Base-by-base conservation (phyloP, 495 filamentous ascomycete genomes). In the Penicillium arizonense region DNA sequence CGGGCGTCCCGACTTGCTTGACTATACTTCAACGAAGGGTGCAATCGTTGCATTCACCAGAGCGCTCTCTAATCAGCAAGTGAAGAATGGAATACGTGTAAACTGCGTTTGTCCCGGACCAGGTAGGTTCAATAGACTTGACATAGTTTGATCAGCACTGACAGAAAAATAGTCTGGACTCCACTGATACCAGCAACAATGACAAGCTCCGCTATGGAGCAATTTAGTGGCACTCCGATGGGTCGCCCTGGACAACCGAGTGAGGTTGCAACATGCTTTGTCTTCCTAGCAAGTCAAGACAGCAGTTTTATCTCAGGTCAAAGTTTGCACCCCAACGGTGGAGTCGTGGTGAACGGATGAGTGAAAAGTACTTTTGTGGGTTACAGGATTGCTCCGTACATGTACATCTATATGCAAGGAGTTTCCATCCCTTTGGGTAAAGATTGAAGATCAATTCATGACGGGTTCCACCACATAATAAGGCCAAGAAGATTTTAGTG, bases 1-100 rank as follows among this genome's bases (percentile, higher is more conserved):
- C 50, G 88, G 88, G 28, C 86, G 87, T 8, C 84, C 84, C 1
- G 88, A 94, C 59, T 80, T 94, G 2, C 80, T 94, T 21, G 90
- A 96, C 72, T 93, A 94, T 72, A 90, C 88, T 3, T 82, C 86
- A 10, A 87, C 83, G 34, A 94, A 94, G 64, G 89, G 89, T 44
- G 88, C 89, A 47, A 88, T 93, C 50, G 72, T 94, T 3, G 78
- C 89, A 13, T 92, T 95, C 73, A 92, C 87, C 0, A 83, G 88
- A 14, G 88, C 79, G 9, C 75, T 95, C 8, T 86, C 84, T 35
- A 93, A 90, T 67, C 87, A 92, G 64, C 82, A 85, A 57, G 63
- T 88, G 10, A 56, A 64, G 44, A 82, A 85, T 42, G 90, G 88
- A 3, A 91, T 93, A 62, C 81, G 89, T 4, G 88, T 91, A 49